Evolutionary conservation across 1,139 yeast genomes (phyloP), one percentile per base, ranked within the genome.

Genomic region (Taiozyma sp.): DNA sequence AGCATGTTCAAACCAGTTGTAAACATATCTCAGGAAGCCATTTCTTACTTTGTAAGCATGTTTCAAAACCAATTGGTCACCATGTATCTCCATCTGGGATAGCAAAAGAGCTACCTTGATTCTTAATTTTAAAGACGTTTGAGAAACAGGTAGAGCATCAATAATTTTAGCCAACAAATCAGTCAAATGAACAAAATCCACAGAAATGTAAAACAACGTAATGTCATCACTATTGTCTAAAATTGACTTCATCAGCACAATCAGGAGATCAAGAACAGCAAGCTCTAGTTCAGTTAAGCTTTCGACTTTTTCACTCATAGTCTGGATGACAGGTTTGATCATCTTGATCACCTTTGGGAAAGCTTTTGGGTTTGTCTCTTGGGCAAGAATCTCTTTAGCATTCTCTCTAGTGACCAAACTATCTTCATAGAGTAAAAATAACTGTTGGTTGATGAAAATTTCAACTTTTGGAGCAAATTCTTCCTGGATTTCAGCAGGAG

Each of bases 1-100:
- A 0, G 88, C 77, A 46, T 71, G 71, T 53, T 83, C 90, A 50
- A 88, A 74, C 91, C 95, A 88, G 44, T 79, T 84, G 21, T 82
- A 77, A 6, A 80, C 76, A 10, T 76, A 65, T 56, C 81, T 77
- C 4, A 89, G 80, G 67, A 81, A 79, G 45, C 69, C 69, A 62
- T 86, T 88, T 58, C 93, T 79, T 16, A 78, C 57, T 47, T 72
- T 72, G 56, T 75, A 75, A 41, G 84, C 86, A 43, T 91, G 89
- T 41, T 74, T 68, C 44, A 66, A 74, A 64, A 63, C 82, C 58
- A 56, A 70, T 42, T 73, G 75, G 7, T 51, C 54, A 50, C 66
- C 68, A 22, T 71, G 81, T 70, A 46, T 63, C 50, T 83, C 84
- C 44, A 84, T 69, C 2, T 77, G 73, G 40, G 74, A 72, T 7